These are phyloP conservation scores for Lindgomyces ingoldianus DNA, from an alignment of 495 filamentous ascomycete genomes.

Conservation along the genomic window DNA sequence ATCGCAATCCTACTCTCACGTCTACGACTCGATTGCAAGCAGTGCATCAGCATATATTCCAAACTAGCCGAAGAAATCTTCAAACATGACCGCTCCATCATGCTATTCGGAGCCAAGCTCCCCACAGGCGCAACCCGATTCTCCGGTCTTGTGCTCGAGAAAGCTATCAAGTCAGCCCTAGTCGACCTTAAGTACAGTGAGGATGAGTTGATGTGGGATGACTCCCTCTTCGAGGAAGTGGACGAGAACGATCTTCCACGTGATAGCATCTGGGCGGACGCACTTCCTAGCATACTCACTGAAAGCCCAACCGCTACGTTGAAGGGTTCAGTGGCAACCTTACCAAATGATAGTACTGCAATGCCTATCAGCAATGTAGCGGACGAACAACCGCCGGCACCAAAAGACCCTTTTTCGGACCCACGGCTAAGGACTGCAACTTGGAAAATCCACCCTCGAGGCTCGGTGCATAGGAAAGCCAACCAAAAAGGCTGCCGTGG, in stretches of 20 bases:
- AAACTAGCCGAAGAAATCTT: constrained; percentile 39
- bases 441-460: constrained; percentile 34
- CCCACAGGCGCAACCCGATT: constrained; percentile 36
- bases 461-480: constrained; percentile 34
- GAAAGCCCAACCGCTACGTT: constrained; percentile 20
- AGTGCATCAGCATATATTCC: constrained; percentile 38
- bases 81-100: constrained; percentile 42
- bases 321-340: neutral
- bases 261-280: constrained; percentile 39
- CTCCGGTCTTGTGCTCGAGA: constrained; percentile 38
- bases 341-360: neutral
- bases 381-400: constrained; percentile 9
- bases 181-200: constrained; percentile 37
- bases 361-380: constrained; percentile 19
- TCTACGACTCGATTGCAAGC: constrained; percentile 34
- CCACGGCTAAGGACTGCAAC: constrained; percentile 15
- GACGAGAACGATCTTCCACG: constrained; percentile 31
- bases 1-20: constrained; percentile 40
- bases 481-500: constrained; percentile 36
- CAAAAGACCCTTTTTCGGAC: constrained; percentile 17
- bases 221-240: constrained; percentile 39
- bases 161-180: constrained; percentile 39
- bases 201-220: constrained; percentile 44
- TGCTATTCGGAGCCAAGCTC: constrained; percentile 41
- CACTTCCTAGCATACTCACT: constrained; percentile 20